phyloP scores from a whole-genome alignment of 2,329 filamentous ascomycete genomes.

The Aspergillus pseudonomiae region DNA sequence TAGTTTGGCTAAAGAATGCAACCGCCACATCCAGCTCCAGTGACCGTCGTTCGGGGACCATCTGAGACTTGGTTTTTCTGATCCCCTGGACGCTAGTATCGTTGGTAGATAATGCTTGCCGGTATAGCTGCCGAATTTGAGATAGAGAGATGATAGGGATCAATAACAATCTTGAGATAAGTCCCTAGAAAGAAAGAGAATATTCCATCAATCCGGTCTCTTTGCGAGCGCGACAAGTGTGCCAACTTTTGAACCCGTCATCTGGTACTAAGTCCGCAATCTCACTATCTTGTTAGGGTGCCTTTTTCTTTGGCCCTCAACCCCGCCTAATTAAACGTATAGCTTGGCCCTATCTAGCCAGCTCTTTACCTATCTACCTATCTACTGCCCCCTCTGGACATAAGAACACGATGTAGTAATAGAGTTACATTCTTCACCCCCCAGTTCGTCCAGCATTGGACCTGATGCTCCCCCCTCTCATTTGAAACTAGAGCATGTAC shows the following conservation, averaged over 20 bases:
- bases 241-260: background rate
- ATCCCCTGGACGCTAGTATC: background rate
- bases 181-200: background rate
- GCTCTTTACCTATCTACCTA: background rate
- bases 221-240: background rate
- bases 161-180: background rate
- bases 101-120: slow-evolving; percentile 5
- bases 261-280: background rate
- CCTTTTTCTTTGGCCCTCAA: slow-evolving; percentile 4
- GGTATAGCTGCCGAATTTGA: background rate
- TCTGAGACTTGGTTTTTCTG: background rate
- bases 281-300: slow-evolving; percentile 1
- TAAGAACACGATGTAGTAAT: slow-evolving; percentile 1
- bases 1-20: slow-evolving; percentile 14
- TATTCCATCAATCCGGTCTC: background rate
- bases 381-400: background rate
- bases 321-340: background rate
- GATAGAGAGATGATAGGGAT: background rate
- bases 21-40: slow-evolving; percentile 17
- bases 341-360: background rate
- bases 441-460: background rate
- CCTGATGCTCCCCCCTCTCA: background rate
- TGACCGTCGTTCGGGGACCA: slow-evolving; percentile 14
- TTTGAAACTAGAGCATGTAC: slow-evolving; percentile 1
- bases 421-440: slow-evolving; percentile 5